Evolutionary conservation across 441 rosid genomes (phyloP), one percentile per base, ranked within the genome.

Genomic region (Erysimum pusillum): DNA sequence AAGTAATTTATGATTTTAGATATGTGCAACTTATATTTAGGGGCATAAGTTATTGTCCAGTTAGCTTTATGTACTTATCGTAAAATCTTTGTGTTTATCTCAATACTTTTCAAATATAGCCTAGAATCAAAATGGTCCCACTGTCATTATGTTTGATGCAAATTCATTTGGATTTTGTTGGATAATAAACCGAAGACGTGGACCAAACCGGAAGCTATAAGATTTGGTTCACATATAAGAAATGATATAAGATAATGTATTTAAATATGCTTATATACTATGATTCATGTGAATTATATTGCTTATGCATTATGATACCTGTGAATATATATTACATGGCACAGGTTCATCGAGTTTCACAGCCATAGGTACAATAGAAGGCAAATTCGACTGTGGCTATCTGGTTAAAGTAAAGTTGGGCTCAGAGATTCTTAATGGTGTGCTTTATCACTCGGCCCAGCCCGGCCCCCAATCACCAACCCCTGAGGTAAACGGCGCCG

Each of bases 341-440:
- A 61, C 76, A 86, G 92, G 88, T 64, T 76, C 84, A 14, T 74
- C 88, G 46, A 76, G 89, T 72, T 85, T 85, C 49, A 73, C 88
- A 13, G 96, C 89, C 15, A 9, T 78, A 0, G 99, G 99, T 63
- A 88, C 88, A 3, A 89, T 96, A 7, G 93, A 93, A 57, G 99
- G 95, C 38, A 96, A 96, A 76, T 93, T 96, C 44, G 99, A 96
- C n/a, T 88, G 91, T 65, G 99, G 99, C 0, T 96, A 96, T 80
- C 53, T 96, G 71, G 93, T 96, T 25, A 84, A 91, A n/a, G 94
- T 93, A 22, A 81, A 81, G 69, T 34, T 96, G 78, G 98, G 98
- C 66, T 85, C 98, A 1, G 88, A 96, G 84, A 81, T 85, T 60
- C 91, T 96, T 5, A 87, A 79, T 17, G 99, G 99, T 14, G 91